Base-by-base conservation (phyloP, 805 yeast species). In the Jamesozyma gamospora region DNA sequence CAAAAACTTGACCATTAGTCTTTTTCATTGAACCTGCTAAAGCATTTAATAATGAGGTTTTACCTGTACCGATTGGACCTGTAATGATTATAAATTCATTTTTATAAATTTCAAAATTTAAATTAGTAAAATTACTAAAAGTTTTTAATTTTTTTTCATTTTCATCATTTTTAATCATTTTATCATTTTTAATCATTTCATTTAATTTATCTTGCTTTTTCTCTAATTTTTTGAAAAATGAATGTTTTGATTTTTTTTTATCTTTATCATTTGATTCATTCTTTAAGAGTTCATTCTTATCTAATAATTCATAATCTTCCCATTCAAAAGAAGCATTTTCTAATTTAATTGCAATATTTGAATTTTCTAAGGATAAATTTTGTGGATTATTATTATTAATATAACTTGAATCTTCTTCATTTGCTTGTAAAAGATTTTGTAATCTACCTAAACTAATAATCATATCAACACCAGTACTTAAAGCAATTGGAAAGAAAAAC, bases 1-100 rank as follows among this genome's bases (percentile, higher is more conserved):
- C 64, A 28, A 60, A 58, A 3, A 80, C 65, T 0, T 53, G 39
- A 31, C 95, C 95, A 0, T 50, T 32, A 0, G 60, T 60, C 47
- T 71, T 71, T 14, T 67, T 65, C 85, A 85, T 82, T 30, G 74
- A 70, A 0, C 94, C 94, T 8, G 82, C 67, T 37, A 85, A 62
- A 0, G 94, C 87, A 48, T 67, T 69, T 36, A 85, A 64, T 19
- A 86, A 62, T 0, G 92, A 81, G 0, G 88, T 67, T 55, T 85
- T 85, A 41, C 95, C 95, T 3, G 85, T 70, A 2, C 95, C 95
- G 51, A 85, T 82, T 1, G 79, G 61, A 13, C 95, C 95, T 2
- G 60, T 52, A 15, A 56, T 48, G 38, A 56, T 80, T 7, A 85
- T 63, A 37, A 87, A 74, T 53, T 84, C 94, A 17, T 83, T 82